Base-by-base conservation (phyloP, 441 rosid species). In the Hypseocharis bilobata region DNA sequence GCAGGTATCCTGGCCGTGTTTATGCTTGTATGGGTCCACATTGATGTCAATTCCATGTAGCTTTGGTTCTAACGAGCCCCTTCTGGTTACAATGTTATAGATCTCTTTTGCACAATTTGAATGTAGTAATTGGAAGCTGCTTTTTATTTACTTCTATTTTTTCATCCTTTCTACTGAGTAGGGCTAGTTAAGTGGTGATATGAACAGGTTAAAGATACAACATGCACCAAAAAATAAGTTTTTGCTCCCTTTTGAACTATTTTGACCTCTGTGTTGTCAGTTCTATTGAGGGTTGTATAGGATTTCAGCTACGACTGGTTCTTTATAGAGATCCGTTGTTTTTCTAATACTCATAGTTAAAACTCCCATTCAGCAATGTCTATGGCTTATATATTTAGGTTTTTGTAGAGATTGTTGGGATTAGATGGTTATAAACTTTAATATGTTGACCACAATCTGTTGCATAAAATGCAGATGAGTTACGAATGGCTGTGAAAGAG, bases 401-500 rank as follows among this genome's bases (percentile, higher is more conserved):
- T 27, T 11, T 64, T 11, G 6, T 8, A 44, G 22, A 28, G n/a
- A 51, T 55, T 8, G 36, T 32, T 19, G 23, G 60, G 26, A 42
- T 16, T 6, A 30, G 5, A 60, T 49, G 26, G 17, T 28, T 64
- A n/a, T 28, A 23, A 59, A 6, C 47, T 63, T 36, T 42, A 45
- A 51, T 40, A 13, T 5, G 0, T n/a, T 42, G 27, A 51, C 44
- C 65, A 60, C 45, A n/a, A 64, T 2, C 14, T 11, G 59, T 59
- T 64, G 62, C 25, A 49, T 65, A 27, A 58, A 29, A 2, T 63
- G 76, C 71, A 92, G 93, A 92, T 85, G 91, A 86, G 51, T 70
- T 92, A 68, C 74, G 93, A 63, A 82, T 82, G 90, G 96, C 96
- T 55, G 98, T 86, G 73, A 92, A 89, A 78, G 96, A 92, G 75